Conservation (phyloP, 306 rosid species). For the Dalbergia cultrata region DNA sequence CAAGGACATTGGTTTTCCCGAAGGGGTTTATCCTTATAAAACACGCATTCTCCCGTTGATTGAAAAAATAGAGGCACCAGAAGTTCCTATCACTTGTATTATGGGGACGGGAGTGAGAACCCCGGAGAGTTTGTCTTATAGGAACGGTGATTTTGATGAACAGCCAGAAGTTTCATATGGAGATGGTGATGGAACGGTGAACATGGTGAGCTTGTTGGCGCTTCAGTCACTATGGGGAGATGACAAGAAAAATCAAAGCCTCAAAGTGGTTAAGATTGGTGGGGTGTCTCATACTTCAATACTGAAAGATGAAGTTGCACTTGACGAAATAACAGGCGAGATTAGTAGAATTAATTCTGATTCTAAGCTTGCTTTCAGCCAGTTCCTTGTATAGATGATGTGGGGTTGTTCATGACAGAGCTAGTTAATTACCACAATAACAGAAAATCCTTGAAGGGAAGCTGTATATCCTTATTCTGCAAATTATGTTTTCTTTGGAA, state of each 20-base stretch:
- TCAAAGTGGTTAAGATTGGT: conserved; percentile 56
- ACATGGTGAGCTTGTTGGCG: conserved; percentile 76
- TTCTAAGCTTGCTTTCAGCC: conserved; percentile 24
- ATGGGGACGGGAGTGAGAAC: conserved; percentile 73
- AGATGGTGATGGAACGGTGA: conserved; percentile 96
- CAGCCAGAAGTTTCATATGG: conserved; percentile 68
- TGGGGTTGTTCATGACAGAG: background rate
- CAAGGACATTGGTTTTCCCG: conserved; percentile 65
- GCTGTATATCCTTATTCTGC: background rate
- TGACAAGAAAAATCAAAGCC: conserved; percentile 56
- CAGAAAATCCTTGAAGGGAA: background rate
- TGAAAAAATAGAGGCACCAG: conserved; percentile 59
- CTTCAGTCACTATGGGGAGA: conserved; percentile 65
- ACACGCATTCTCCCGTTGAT: conserved; percentile 65
- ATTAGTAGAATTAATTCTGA: conserved; percentile 60
- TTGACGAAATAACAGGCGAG: conserved; percentile 56
- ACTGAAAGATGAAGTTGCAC: conserved; percentile 66
- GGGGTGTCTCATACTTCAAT: conserved; percentile 72
- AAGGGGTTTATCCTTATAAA: conserved; percentile 74
- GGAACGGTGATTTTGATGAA: conserved; percentile 66
- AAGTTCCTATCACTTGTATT: conserved; percentile 76
- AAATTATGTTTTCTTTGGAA: conserved; percentile 2
- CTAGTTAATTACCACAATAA: background rate
- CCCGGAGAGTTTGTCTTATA: conserved; percentile 67
- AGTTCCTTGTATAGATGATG: conserved; percentile 4